Percentiles rank a stretch among this genome's conserved stretches.
Evolutionary conservation across 768 basidiomycete species (phyloP).

Genomic region (Psilocybe tampanensis): DNA sequence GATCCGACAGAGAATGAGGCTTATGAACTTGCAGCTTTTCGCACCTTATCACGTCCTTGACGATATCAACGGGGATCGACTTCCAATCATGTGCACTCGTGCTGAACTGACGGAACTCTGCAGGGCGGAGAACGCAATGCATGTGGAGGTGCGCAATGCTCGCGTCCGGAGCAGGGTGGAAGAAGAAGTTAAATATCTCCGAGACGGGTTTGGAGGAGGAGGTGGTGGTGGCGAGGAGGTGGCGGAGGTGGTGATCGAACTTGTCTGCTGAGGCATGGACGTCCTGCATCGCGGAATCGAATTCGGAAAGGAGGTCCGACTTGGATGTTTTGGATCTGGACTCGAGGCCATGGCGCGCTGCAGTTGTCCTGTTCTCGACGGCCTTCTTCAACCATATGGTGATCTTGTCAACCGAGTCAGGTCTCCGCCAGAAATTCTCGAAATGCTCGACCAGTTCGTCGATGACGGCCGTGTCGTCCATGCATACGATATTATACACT

Average conservation of each 20-base stretch:
- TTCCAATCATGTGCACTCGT: constrained; percentile 10
- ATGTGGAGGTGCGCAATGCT: constrained; percentile 11
- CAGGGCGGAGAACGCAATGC: not conserved
- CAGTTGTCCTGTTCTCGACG: not conserved
- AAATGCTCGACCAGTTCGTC: constrained; percentile 9
- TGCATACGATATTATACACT: constrained; percentile 11
- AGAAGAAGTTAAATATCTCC: not conserved
- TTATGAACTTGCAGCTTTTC: not conserved
- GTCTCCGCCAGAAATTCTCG: constrained; percentile 1
- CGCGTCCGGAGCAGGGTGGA: constrained; percentile 11
- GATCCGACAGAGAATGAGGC: not conserved
- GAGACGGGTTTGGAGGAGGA: not conserved
- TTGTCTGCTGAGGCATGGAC: constrained; percentile 1
- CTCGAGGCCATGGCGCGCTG: constrained; percentile 1
- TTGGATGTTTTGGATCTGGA: not conserved
- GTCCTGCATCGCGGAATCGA: not conserved
- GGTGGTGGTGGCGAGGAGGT: no score
- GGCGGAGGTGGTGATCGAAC: not conserved
- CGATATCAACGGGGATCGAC: constrained; percentile 3
- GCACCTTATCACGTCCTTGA: constrained; percentile 13
- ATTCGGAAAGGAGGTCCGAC: not conserved
- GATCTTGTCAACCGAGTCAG: constrained; percentile 9
- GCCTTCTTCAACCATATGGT: constrained; percentile 5
- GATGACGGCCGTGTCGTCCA: constrained; percentile 5
- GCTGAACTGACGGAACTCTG: constrained; percentile 7